phyloP scores from a whole-genome alignment of 2,329 filamentous ascomycete species.

The Colletotrichum sp. region DNA sequence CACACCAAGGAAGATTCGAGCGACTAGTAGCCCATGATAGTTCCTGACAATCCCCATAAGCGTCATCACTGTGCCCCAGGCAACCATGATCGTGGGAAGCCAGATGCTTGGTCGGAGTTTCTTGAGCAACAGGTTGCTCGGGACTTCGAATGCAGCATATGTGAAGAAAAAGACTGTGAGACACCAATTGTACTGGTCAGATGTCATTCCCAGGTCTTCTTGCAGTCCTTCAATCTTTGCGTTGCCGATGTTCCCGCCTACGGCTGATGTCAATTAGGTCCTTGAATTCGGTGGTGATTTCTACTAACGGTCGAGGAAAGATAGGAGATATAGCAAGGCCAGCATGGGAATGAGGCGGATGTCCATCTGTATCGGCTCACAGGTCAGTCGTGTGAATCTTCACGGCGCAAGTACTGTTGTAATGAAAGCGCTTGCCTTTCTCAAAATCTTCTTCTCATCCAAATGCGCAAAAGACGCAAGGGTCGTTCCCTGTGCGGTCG shows the following conservation, averaged over 20 bases:
- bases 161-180: conserved; percentile 80
- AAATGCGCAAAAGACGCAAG: conserved; percentile 38
- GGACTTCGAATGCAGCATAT: conserved; percentile 76
- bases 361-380: conserved; percentile 46
- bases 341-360: conserved; percentile 64
- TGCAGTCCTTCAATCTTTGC: conserved; percentile 68
- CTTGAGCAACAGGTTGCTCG: conserved; percentile 82
- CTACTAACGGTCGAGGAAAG: conserved; percentile 65
- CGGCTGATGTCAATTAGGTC: background rate
- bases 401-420: background rate
- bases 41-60: conserved; percentile 58
- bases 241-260: conserved; percentile 67
- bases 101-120: conserved; percentile 75
- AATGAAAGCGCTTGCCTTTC: conserved; percentile 47
- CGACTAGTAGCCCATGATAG: conserved; percentile 50
- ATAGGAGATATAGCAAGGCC: conserved; percentile 70
- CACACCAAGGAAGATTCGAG: conserved; percentile 67
- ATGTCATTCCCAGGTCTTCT: conserved; percentile 60
- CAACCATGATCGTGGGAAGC: conserved; percentile 77
- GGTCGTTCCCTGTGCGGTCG: background rate
- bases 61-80: conserved; percentile 56
- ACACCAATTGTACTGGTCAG: conserved; percentile 74
- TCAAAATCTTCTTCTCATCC: conserved; percentile 62
- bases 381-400: background rate
- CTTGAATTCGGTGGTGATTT: rapidly evolving